Percentiles rank a stretch among this genome's conserved stretches.
Evolutionary conservation across 768 basidiomycete species (phyloP).

Genomic region (Amanita jacksonii): DNA sequence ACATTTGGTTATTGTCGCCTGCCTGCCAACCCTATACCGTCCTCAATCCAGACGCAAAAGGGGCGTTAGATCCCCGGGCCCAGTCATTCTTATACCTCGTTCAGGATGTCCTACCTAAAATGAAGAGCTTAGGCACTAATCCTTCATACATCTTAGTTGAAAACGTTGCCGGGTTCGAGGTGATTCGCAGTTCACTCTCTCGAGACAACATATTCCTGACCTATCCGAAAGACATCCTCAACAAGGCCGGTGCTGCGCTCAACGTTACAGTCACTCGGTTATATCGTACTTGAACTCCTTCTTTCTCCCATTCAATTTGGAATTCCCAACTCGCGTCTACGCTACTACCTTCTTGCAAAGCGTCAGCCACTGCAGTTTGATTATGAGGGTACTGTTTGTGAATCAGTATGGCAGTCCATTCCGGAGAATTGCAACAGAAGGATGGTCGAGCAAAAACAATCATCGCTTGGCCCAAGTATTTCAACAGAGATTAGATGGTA

Average conservation of each 20-base stretch:
- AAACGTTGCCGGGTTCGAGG: conserved; percentile 82
- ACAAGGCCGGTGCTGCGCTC: conserved; percentile 50
- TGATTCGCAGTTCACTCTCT: conserved; percentile 18
- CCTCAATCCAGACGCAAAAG: conserved; percentile 64
- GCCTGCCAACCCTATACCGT: conserved; percentile 82
- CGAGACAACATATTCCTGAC: conserved; percentile 1
- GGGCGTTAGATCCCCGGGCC: conserved; percentile 63
- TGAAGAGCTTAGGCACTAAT: conserved; percentile 33
- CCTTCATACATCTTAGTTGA: conserved; percentile 62
- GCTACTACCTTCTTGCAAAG: conserved; percentile 74
- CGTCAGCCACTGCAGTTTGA: conserved; percentile 30
- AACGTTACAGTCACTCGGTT: conserved; percentile 44
- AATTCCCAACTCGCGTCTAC: conserved; percentile 72
- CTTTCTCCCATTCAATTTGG: conserved; percentile 72
- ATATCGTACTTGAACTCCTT: conserved; percentile 49
- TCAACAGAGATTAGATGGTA: conserved; percentile 27
- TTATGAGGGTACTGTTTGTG: conserved; percentile 11
- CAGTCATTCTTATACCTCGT: conserved; percentile 68
- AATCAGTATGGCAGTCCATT: conserved; percentile 39
- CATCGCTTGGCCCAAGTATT: background rate
- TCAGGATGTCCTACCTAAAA: conserved; percentile 47
- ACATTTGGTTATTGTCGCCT: conserved; percentile 73
- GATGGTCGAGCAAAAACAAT: background rate
- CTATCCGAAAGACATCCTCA: conserved; percentile 41
- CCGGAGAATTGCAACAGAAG: conserved; percentile 31